A percentile compares a stretch with the other conserved stretches of the same genome.
Conservation (phyloP, 2,329 filamentous ascomycete genomes). For the Penicillium thymicola region DNA sequence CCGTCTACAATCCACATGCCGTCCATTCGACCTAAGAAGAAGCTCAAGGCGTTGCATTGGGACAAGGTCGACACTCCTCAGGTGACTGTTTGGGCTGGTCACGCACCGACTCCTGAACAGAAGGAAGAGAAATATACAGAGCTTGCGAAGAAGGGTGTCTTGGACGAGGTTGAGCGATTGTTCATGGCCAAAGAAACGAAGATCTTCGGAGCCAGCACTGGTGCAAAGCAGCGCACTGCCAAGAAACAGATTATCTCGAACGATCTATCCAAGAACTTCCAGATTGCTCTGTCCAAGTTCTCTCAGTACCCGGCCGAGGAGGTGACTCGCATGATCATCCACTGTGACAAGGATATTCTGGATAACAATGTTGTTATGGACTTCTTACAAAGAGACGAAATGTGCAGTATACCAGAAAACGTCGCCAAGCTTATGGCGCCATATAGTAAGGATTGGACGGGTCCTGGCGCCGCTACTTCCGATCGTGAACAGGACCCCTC, state of each 20-base stretch:
- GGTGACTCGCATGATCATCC: constrained; percentile 87
- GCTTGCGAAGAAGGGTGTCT: constrained; percentile 86
- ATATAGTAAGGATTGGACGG: constrained; percentile 95
- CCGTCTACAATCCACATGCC: constrained; percentile 65
- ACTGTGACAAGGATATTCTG: constrained; percentile 84
- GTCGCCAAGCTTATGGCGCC: constrained; percentile 86
- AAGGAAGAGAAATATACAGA: constrained; percentile 96
- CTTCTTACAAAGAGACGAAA: constrained; percentile 86
- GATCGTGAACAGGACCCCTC: constrained; percentile 78
- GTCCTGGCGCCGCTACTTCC: constrained; percentile 73
- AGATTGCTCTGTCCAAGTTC: constrained; percentile 92
- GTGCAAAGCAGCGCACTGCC: constrained; percentile 73
- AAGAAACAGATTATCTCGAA: constrained; percentile 96
- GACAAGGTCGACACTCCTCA: constrained; percentile 94
- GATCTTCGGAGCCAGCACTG: constrained; percentile 65
- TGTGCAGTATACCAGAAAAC: constrained; percentile 90
- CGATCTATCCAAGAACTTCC: constrained; percentile 83
- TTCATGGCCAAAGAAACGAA: constrained; percentile 98
- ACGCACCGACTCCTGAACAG: constrained; percentile 78
- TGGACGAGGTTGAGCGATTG: constrained; percentile 95
- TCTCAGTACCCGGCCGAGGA: constrained; percentile 80
- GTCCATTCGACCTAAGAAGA: constrained; percentile 92
- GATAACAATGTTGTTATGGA: constrained; percentile 94
- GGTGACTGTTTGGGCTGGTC: constrained; percentile 87
- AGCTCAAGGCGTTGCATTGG: constrained; percentile 98